Evolutionary conservation across 352 stramenopile genomes (phyloP), one percentile per base, ranked within the genome.

Genomic region (Phytophthora multivora): DNA sequence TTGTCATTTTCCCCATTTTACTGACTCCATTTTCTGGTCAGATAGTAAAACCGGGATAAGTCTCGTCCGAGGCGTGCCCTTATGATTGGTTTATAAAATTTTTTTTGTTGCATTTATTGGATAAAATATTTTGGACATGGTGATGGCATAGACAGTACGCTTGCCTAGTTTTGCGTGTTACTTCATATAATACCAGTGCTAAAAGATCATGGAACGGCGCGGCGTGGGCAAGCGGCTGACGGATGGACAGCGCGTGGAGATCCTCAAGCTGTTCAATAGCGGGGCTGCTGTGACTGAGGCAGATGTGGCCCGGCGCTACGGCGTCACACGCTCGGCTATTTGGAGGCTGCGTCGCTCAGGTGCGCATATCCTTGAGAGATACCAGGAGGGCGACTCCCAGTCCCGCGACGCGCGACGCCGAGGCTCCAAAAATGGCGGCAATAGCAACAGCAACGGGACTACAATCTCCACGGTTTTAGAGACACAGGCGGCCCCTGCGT

Each of bases 191-290:
- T 23, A 3, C 21, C 21, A 23, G 21, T 23, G 21, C 21, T 2
- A 23, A 23, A 18, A 40, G 35, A 40, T 40, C 41, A 77, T 77
- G 67, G 72, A 75, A 30, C 72, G 72, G 13, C 68, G 72, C 25
- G 72, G 72, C 11, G 69, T 75, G 50, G 71, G 74, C 42, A 80
- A 80, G 60, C 74, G 74, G 16, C 55, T 83, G 38, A 83, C 71
- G 19, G 71, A 83, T 45, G 69, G 69, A 11, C 74, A 83, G 61
- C 74, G 71, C 51, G 66, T 83, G 57, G 74, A 83, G 68, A 83
- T 80, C 68, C 72, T 83, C 62, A 75, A 83, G 61, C 50, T 80
- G 25, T 74, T 79, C 46, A 63, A 80, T 30, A 78, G 69, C 42
- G 72, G 71, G 26, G 63, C 68, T 46, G 53, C 43, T 28, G 57